phyloP scores from a whole-genome alignment of 2,329 filamentous ascomycete genomes.

The Trichoderma brevicompactum region DNA sequence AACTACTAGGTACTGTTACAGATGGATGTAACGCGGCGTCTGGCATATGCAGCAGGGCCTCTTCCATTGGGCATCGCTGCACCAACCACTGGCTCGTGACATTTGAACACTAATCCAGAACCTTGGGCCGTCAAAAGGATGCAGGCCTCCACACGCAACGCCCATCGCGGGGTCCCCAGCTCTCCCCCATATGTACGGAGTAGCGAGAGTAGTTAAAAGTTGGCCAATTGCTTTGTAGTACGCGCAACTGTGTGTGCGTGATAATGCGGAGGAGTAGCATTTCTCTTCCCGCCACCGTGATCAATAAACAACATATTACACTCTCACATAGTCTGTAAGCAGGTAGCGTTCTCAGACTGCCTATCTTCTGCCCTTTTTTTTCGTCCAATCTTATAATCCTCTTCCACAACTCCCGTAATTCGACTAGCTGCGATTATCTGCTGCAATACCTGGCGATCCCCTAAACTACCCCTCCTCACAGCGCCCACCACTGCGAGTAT shows the following conservation, averaged over 20 bases:
- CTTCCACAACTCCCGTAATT: slow-evolving; percentile 1
- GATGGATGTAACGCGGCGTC: neutral
- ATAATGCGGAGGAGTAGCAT: neutral
- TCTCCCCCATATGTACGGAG: slow-evolving; percentile 10
- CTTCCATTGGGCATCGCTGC: slow-evolving; percentile 16
- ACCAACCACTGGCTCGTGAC: slow-evolving; percentile 15
- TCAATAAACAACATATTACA: too few relatives aligned
- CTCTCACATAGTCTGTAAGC: too few relatives aligned
- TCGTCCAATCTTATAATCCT: neutral
- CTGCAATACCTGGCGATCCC: neutral
- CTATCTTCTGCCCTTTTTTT: neutral
- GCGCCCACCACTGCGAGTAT: neutral
- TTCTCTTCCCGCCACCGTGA: too few relatives aligned
- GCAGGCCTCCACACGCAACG: slow-evolving; percentile 14
- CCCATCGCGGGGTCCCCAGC: slow-evolving; percentile 24
- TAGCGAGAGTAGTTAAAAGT: neutral
- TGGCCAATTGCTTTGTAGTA: too few relatives aligned
- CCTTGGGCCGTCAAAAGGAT: slow-evolving; percentile 3
- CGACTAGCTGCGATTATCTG: slow-evolving; percentile 8
- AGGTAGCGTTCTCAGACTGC: too few relatives aligned
- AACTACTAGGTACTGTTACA: neutral
- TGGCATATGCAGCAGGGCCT: neutral
- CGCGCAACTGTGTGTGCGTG: neutral
- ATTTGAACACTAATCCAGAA: neutral
- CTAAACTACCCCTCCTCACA: neutral